phyloP scores from a whole-genome alignment of 148 eudicot genomes.

The Camellia japonica region DNA sequence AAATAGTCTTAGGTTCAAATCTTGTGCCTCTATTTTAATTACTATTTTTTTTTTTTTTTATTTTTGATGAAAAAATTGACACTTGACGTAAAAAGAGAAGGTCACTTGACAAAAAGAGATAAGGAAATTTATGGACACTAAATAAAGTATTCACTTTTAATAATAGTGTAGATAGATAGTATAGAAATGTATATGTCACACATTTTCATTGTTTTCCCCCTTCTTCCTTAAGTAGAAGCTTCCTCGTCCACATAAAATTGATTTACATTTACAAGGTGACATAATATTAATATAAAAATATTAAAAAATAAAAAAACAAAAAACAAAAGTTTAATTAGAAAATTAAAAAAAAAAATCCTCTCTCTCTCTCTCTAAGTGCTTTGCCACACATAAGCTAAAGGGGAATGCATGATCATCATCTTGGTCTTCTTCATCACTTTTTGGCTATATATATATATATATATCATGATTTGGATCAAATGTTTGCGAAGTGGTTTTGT shows the following conservation, averaged over 20 bases:
- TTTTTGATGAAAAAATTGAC: too few relatives aligned
- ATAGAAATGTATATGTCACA: background rate
- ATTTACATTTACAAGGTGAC: slow-evolving; percentile 29
- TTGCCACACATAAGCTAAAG: background rate
- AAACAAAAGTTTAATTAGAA: background rate
- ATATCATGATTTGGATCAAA: slow-evolving; percentile 19
- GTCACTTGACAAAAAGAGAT: too few relatives aligned
- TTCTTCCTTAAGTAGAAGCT: background rate
- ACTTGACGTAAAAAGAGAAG: too few relatives aligned
- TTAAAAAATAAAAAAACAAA: background rate
- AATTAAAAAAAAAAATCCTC: background rate
- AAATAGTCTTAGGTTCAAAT: too few relatives aligned
- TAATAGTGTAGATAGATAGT: background rate
- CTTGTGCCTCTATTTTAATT: too few relatives aligned
- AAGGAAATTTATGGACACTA: too few relatives aligned
- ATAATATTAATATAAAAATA: slow-evolving; percentile 1
- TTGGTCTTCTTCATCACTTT: background rate
- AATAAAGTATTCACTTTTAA: too few relatives aligned
- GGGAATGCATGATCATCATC: background rate
- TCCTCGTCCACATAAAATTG: slow-evolving; percentile 17
- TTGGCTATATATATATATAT: too few relatives aligned
- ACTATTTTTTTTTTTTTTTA: too few relatives aligned
- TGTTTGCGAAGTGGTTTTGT: slow-evolving; percentile 67
- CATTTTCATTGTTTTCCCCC: background rate
- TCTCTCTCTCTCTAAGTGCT: background rate